Evolutionary conservation across 495 filamentous ascomycete genomes (phyloP), one percentile per base, ranked within the genome.

Genomic region (Bathelium albidoporum): DNA sequence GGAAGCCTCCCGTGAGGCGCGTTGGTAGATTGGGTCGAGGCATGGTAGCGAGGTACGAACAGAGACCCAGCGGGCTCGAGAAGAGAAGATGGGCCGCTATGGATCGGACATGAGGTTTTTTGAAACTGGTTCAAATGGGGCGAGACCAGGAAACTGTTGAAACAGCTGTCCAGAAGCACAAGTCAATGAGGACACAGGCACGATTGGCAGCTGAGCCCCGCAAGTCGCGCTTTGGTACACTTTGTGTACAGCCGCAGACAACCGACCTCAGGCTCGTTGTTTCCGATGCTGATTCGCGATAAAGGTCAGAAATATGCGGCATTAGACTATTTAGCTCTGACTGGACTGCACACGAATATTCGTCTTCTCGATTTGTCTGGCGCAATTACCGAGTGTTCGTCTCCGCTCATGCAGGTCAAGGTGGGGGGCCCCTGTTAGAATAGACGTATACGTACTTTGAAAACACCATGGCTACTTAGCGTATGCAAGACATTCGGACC

Each of bases 1-100:
- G 49, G 24, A 55, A 55, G 24, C 49, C 49, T 26, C 49, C 49
- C 5, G 49, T 55, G 24, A 55, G 49, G 49, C 49, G 49, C 24
- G 49, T 55, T 3, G 49, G 49, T 5, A 55, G 24, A 55, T 55
- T 55, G 9, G 49, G 49, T 55, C 49, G 49, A 55, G 49, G 49
- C 49, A 55, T 55, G 49, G 49, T 55, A 16, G 9, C 29, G 9
- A 29, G 29, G 29, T n/a, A 55, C 9, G 49, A 9, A 5, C 12
- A 29, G 49, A 9, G 9, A n/a, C 49, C 49, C 24, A 29, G 29
- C 4, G 49, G 49, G 24, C 49, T 20, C 20, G 16, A 26, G 29
- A 3, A 20, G 24, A 55, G 10, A 28, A 24, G 20, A 1, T 29
- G 26, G 49, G 11, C 49, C 29, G 29, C 5, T 29, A 9, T 16